Conservation (phyloP, 805 yeast species). For the Saccharomycopsis sp. region DNA sequence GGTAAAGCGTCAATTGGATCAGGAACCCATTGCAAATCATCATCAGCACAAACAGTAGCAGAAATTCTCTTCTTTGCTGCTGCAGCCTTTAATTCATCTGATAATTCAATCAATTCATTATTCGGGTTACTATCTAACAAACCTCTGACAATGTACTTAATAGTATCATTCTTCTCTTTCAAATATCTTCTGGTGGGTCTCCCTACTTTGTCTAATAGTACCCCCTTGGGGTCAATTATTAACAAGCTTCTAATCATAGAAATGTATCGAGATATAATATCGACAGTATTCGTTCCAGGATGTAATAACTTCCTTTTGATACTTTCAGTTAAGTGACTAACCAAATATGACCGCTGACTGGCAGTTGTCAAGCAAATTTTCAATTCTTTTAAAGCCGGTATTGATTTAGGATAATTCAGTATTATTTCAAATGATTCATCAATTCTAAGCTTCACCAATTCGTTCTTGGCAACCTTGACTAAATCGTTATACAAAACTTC, state of each 20-base stretch:
- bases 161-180: conserved; percentile 66
- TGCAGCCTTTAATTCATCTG: conserved; percentile 41
- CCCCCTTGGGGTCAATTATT: conserved; percentile 81
- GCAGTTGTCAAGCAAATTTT: conserved; percentile 42
- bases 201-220: conserved; percentile 68
- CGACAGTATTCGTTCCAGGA: conserved; percentile 75
- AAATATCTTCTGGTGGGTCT: conserved; percentile 69
- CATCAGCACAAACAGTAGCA: conserved; percentile 22
- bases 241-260: conserved; percentile 65
- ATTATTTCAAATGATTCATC: conserved; percentile 56
- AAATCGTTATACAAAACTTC: background rate
- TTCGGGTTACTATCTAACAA: conserved; percentile 40
- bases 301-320: conserved; percentile 51
- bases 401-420: conserved; percentile 43
- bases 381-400: conserved; percentile 50
- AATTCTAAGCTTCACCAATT: conserved; percentile 37
- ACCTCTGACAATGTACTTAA: conserved; percentile 63
- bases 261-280: conserved; percentile 61
- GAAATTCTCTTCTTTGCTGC: conserved; percentile 15
- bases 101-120: conserved; percentile 44
- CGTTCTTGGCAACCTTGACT: conserved; percentile 7
- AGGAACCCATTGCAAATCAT: conserved; percentile 63
- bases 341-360: conserved; percentile 45
- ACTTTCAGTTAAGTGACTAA: conserved; percentile 39
- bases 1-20: conserved; percentile 87